Base-by-base conservation (phyloP, 169 alveolate species). In the Plasmodium sp. region DNA sequence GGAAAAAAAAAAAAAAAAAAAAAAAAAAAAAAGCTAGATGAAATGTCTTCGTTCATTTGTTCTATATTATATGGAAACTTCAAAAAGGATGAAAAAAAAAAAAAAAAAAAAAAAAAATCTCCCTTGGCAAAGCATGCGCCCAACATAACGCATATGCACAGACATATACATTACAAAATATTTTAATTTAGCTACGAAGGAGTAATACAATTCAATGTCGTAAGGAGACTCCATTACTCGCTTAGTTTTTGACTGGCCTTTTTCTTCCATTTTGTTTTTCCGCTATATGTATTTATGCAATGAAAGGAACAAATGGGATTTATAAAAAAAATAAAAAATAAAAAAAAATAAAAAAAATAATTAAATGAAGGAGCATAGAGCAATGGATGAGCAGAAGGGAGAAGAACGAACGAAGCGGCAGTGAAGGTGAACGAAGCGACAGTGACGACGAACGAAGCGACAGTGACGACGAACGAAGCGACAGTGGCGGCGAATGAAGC, bases 141-240 rank as follows among this genome's bases (percentile, higher is more conserved):
- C 31, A 62, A 62, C 36, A 27, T 4, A 62, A 62, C 7, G 75
- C 34, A 62, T 62, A 62, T 62, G 5, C 18, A 81, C 22, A 54
- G 34, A 31, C 67, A 41, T 48, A 51, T 54, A 43, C 27, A 48
- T 41, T 33, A 36, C 31, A 58, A 79, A 79, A 51, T 33, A 1
- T 7, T 14, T 22, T 74, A 31, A 34, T 10, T 74, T 74, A 34
- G 43, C 83, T 48, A 34, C 18, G n/a, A 33, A 33, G 14, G 54
- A 33, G 34, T 74, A 74, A 34, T 84, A 86, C 94, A 86, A 14
- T 75, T 86, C 88, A 33, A 75, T 31, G 86, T 36, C 71, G 45
- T 86, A 86, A 27, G 94, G 94, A 9, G 94, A 86, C 71, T 86
- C 88, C 86, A 86, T 79, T n/a, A 86, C 33, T 27, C 39, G 56